Evolutionary conservation across 139 green algal genomes (phyloP), one percentile per base, ranked within the genome.

Genomic region (Chlamydomonas eustigma): DNA sequence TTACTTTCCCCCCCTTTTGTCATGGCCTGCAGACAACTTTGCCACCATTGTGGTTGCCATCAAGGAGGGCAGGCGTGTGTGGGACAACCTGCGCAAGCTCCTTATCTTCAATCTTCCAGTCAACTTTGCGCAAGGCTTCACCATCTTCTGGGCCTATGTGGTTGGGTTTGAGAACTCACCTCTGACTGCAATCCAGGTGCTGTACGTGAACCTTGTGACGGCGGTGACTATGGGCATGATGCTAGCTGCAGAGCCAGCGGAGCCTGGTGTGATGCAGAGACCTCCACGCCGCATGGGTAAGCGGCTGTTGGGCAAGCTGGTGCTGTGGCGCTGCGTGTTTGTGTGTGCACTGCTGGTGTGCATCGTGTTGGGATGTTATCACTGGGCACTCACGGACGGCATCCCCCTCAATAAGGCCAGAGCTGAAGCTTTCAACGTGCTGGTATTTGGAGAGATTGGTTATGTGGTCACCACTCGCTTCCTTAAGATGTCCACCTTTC

Each of bases 151-250:
- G 64, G 90, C 93, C 0, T 93, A 93, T n/a, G 88, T 93, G 22
- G 77, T 98, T 31, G 91, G 89, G 35, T 77, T 97, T 64, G 87
- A 89, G 0, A 89, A 97, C 77, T 52, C 50, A 31, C 81, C 81
- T 37, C 81, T 86, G 1, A 86, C 81, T 12, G 76, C 81, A 18
- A 63, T 86, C 37, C 81, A 86, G 65, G 85, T 96, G 78, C 87
- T 94, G 50, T 97, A 93, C 90, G 93, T 98, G 2, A 98, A 98
- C 78, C 85, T 98, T 30, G 93, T 98, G 18, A 97, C 93, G 1
- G 35, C 51, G 8, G 12, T 69, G 18, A 77, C 72, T 25, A 36
- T 77, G 72, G 72, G 72, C 31, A 31, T 77, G 50, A 67, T 67
- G 51, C 72, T 77, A 25, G 72, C 72, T 24, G 51, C 51, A 25